Base-by-base conservation (phyloP, 1,139 yeast genomes). In the Hemisphaericaspora lyxosophila region DNA sequence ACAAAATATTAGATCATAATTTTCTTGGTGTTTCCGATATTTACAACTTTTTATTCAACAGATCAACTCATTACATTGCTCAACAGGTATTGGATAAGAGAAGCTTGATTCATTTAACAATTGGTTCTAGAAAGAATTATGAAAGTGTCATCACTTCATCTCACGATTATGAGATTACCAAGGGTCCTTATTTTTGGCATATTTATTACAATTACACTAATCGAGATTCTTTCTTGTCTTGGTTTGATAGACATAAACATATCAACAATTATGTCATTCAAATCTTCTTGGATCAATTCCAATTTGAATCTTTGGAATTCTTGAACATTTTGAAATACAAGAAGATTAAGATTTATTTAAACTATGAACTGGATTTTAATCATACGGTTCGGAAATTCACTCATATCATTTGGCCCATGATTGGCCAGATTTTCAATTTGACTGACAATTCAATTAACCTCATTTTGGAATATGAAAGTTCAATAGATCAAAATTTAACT, bases 101-200 rank as follows among this genome's bases (percentile, higher is more conserved):
- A 35, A 27, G 36, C 8, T 35, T 40, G 26, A 37, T 38, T 20
- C 43, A 40, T 25, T 20, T 40, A 14, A 38, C 41, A 9, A 34
- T 40, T 24, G 43, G 43, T 6, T 29, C 22, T 9, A 12, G 43
- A n/a, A 20, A 22, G 18, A 40, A 40, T 30, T 40, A 37, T 28
- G 43, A 40, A 32, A 35, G 39, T 30, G 42, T 35, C 3, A 40
- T 40, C 13, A 40, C 43, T 15, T 40, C 43, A 5, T 24, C 31
- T 15, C 36, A 40, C 26, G 43, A 40, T 25, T 30, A 36, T 19
- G 40, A 40, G 24, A 35, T 32, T 16, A 40, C 33, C n/a, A 23
- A 34, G 7, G 43, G 43, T n/a, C 43, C 43, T 9, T 38, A 40
- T 36, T 38, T 25, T 25, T 40, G 43, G 43, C 43, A 40, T 29